phyloP scores from a whole-genome alignment of 257 asterid genomes.

The Solanum raphanifolium region DNA sequence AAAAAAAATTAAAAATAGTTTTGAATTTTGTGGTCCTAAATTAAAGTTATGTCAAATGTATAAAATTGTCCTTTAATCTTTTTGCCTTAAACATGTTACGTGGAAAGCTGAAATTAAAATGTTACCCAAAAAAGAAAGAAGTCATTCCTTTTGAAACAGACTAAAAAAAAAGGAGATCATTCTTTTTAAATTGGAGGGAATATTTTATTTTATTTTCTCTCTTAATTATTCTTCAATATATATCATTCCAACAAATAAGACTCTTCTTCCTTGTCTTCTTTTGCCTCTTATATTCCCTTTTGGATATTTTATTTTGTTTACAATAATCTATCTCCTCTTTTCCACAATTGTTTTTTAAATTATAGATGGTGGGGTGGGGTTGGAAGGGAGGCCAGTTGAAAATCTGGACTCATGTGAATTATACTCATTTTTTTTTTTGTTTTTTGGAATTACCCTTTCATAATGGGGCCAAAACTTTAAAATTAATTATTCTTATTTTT shows the following conservation, averaged over 20 bases:
- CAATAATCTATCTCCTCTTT: background rate
- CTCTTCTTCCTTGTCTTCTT: conserved; percentile 24
- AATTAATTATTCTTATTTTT: background rate
- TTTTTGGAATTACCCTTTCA: background rate
- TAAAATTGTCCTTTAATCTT: too few species aligned
- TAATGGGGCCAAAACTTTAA: background rate
- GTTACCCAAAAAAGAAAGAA: too few species aligned
- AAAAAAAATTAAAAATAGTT: too few species aligned
- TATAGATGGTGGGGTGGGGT: background rate
- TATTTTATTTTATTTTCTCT: background rate
- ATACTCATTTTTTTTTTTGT: background rate
- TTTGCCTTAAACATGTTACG: too few species aligned
- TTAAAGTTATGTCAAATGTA: too few species aligned
- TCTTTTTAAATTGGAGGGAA: too few species aligned
- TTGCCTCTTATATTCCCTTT: conserved; percentile 14
- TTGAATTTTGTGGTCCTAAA: too few species aligned
- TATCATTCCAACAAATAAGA: conserved; percentile 13
- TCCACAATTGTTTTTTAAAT: background rate
- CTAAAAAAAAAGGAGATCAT: too few species aligned
- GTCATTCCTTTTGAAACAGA: too few species aligned
- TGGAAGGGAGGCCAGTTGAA: background rate
- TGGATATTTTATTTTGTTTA: background rate
- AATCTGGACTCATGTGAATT: background rate
- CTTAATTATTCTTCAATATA: background rate
- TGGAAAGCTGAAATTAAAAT: too few species aligned